These are phyloP conservation scores for Asterella californica DNA, from an alignment of 225 moss, liverwort and hornwort genomes.

Conservation along the genomic window DNA sequence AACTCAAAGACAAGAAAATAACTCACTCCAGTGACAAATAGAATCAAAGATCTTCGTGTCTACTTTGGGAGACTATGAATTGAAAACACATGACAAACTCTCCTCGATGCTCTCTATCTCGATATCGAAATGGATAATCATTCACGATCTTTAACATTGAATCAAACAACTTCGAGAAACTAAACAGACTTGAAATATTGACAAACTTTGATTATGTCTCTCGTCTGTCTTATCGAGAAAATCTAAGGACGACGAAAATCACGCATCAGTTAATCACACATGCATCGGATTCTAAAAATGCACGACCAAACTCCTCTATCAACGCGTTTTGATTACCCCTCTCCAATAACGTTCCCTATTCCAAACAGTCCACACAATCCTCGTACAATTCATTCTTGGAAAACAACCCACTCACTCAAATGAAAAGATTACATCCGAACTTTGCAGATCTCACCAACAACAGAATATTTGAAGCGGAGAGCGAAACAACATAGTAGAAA, in stretches of 20 bases:
- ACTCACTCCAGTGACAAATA: too few relatives aligned
- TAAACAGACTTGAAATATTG: not conserved
- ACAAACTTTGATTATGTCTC: not conserved
- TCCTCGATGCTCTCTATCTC: too few relatives aligned
- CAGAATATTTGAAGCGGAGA: not conserved
- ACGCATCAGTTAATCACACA: constrained; percentile 61
- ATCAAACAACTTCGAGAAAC: too few relatives aligned
- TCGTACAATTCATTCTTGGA: constrained; percentile 83
- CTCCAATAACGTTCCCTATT: constrained; percentile 67
- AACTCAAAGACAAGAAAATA: too few relatives aligned
- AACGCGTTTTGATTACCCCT: constrained; percentile 49
- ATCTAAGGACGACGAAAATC: not conserved
- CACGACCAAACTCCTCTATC: constrained; percentile 59
- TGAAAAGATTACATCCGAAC: not conserved
- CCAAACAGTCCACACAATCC: constrained; percentile 63
- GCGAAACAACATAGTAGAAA: too few relatives aligned
- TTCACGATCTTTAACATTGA: constrained; percentile 25
- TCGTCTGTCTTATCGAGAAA: not conserved
- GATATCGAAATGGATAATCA: constrained; percentile 49
- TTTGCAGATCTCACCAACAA: not conserved
- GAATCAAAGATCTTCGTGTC: too few relatives aligned
- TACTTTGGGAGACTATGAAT: too few relatives aligned
- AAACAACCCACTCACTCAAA: not conserved
- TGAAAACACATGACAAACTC: too few relatives aligned
- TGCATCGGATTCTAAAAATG: constrained; percentile 61